A percentile compares a stretch with the other conserved stretches of the same genome.
Conservation (phyloP, 2,329 filamentous ascomycete genomes). For the Talaromyces rugulosus region DNA sequence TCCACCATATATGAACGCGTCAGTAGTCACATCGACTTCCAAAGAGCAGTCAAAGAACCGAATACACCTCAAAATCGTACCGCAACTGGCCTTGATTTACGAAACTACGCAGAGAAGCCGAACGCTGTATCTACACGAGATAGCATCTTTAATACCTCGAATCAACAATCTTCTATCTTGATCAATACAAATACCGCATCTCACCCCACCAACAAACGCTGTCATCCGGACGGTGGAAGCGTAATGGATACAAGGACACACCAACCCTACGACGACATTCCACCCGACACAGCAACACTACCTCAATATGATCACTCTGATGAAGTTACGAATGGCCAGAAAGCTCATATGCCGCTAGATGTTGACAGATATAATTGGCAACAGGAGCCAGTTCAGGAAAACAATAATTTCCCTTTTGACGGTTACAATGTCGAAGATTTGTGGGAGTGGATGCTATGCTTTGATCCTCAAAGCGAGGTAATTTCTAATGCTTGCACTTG, state of each 20-base stretch:
- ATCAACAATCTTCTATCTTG: not conserved
- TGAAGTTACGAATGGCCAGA: not conserved
- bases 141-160: not conserved
- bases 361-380: constrained; percentile 6
- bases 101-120: not conserved
- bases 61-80: not conserved
- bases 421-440: constrained; percentile 20
- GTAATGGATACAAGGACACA: not conserved
- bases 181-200: not conserved
- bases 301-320: not conserved
- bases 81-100: not conserved
- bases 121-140: not conserved
- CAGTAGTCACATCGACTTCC: constrained; percentile 1
- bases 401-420: constrained; percentile 16
- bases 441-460: constrained; percentile 22
- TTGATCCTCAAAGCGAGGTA: constrained; percentile 13
- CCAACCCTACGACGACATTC: not conserved
- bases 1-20: constrained; percentile 5
- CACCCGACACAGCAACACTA: not conserved
- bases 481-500: constrained; percentile 1
- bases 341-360: not conserved
- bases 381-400: constrained; percentile 1
- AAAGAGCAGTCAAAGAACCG: not conserved
- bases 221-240: not conserved
- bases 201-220: not conserved